Evolutionary conservation across 441 rosid species (phyloP).

Genomic region (Populus trichocarpa): DNA sequence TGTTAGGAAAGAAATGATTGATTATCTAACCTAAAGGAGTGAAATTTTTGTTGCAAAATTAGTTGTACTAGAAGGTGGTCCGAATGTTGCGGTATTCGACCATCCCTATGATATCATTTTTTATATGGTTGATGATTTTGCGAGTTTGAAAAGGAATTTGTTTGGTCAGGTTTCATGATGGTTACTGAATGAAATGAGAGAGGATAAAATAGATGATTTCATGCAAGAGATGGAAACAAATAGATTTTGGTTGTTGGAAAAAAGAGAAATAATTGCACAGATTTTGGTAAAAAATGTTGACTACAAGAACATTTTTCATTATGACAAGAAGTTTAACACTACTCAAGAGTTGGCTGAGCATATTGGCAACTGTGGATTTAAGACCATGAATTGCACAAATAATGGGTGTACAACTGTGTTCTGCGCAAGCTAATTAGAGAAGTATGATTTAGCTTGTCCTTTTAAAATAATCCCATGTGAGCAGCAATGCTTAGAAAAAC

Average conservation of each 20-base stretch:
- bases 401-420: slow-evolving; percentile 65
- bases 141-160: slow-evolving; percentile 65
- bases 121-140: slow-evolving; percentile 75
- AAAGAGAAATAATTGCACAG: slow-evolving; percentile 56
- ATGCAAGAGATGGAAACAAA: slow-evolving; percentile 81
- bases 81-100: slow-evolving; percentile 49
- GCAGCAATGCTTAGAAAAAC: slow-evolving; percentile 60
- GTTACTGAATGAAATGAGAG: slow-evolving; percentile 81
- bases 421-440: slow-evolving; percentile 50
- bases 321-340: slow-evolving; percentile 53
- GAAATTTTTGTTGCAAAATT: slow-evolving; percentile 79
- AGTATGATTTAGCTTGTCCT: slow-evolving; percentile 67
- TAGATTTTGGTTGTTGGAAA: slow-evolving; percentile 72
- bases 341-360: slow-evolving; percentile 56
- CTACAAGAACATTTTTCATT: slow-evolving; percentile 59
- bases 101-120: slow-evolving; percentile 72
- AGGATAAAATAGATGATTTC: slow-evolving; percentile 83
- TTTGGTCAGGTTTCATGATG: slow-evolving; percentile 82
- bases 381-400: slow-evolving; percentile 57
- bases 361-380: slow-evolving; percentile 43
- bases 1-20: slow-evolving; percentile 72
- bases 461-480: slow-evolving; percentile 83
- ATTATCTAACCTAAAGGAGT: slow-evolving; percentile 63
- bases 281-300: slow-evolving; percentile 76
- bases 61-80: slow-evolving; percentile 50